These are phyloP conservation scores for Citrus inodora DNA, from an alignment of 345 rosid genomes.

Conservation along the genomic window DNA sequence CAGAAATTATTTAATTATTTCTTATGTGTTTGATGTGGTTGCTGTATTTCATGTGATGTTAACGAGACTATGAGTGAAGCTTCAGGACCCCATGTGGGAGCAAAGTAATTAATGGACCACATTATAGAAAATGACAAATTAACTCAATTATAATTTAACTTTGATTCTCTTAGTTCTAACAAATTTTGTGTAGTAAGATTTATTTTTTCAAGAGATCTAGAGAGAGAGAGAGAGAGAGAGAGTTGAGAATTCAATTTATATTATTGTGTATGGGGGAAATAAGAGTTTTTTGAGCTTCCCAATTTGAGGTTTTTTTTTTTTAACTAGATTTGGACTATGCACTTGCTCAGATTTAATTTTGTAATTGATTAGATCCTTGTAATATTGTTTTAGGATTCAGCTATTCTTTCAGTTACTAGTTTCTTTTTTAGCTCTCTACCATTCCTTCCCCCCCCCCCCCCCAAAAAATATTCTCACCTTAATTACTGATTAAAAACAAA, in stretches of 20 bases:
- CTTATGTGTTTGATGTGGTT: conserved; percentile 1
- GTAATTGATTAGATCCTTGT: neutral
- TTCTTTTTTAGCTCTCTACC: neutral
- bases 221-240: neutral
- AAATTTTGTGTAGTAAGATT: neutral
- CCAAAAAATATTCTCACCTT: neutral
- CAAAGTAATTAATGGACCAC: neutral
- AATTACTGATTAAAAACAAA: too few species aligned
- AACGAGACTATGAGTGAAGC: conserved; percentile 33
- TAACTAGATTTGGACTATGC: neutral
- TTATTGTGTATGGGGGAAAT: neutral
- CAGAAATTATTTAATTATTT: neutral
- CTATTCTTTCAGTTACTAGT: neutral
- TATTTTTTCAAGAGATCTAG: neutral
- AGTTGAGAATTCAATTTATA: neutral
- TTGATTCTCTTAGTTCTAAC: neutral
- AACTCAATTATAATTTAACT: neutral
- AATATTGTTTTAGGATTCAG: neutral
- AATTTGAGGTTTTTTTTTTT: neutral
- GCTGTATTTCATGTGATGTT: conserved; percentile 36
- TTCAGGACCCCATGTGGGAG: conserved; percentile 36
- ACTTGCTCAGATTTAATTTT: neutral
- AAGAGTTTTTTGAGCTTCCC: neutral
- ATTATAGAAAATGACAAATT: conserved; percentile 4
- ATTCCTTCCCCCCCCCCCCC: neutral